These are phyloP conservation scores for Hibiscus syriacus DNA, from an alignment of 345 rosid genomes.

Conservation along the genomic window DNA sequence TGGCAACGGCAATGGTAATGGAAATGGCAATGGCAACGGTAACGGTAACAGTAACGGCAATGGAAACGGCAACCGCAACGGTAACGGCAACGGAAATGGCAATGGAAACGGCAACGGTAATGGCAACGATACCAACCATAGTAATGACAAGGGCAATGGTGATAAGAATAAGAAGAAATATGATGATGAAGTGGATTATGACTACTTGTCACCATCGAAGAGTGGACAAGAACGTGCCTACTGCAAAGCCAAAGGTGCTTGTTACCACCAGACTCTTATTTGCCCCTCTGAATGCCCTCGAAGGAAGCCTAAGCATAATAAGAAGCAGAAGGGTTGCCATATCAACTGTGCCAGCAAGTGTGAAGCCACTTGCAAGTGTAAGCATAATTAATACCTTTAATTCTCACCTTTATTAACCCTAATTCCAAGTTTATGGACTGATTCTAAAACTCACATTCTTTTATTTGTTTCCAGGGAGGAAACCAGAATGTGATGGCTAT, in stretches of 20 bases:
- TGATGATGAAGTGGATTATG: conserved; percentile 45
- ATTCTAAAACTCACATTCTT: not conserved
- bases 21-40: not conserved
- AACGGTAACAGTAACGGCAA: not conserved
- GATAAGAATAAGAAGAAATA: not conserved
- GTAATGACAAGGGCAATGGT: not conserved
- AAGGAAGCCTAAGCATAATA: conserved; percentile 57
- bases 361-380: conserved; percentile 81
- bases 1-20: too few species aligned
- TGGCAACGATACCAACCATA: not conserved
- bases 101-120: not conserved
- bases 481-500: conserved; percentile 42
- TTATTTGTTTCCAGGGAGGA: conserved; percentile 31
- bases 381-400: conserved; percentile 1
- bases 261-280: conserved; percentile 36
- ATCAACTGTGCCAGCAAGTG: conserved; percentile 72
- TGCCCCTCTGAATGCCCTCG: conserved; percentile 58
- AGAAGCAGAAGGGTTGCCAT: conserved; percentile 55
- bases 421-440: not conserved
- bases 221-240: conserved; percentile 43
- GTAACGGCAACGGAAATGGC: not conserved
- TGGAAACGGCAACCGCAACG: not conserved
- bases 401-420: not conserved
- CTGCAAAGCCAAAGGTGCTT: conserved; percentile 52
- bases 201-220: conserved; percentile 18